These are phyloP conservation scores for Neolentinus lepideus DNA, from an alignment of 1,284 basidiomycete genomes.

Conservation along the genomic window DNA sequence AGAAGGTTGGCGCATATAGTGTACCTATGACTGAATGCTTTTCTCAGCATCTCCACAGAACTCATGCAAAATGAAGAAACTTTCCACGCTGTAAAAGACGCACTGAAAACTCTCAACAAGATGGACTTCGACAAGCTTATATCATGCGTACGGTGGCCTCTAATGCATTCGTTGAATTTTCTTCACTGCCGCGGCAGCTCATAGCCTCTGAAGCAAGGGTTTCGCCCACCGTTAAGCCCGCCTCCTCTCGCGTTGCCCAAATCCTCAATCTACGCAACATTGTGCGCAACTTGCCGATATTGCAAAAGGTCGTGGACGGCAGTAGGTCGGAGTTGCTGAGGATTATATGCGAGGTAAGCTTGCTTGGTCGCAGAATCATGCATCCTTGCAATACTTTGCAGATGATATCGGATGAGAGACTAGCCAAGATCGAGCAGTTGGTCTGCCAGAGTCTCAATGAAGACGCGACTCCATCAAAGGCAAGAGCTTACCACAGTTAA, in stretches of 20 bases:
- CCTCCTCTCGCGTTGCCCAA: slow-evolving; percentile 64
- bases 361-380: not conserved
- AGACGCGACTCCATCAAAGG: slow-evolving; percentile 53
- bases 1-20: slow-evolving; percentile 43
- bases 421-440: slow-evolving; percentile 52
- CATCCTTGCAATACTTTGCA: not conserved
- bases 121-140: slow-evolving; percentile 88
- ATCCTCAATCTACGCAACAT: slow-evolving; percentile 71
- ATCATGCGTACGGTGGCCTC: slow-evolving; percentile 42
- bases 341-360: slow-evolving; percentile 51
- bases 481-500: slow-evolving; percentile 18
- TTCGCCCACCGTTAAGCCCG: slow-evolving; percentile 48
- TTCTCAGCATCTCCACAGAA: slow-evolving; percentile 41
- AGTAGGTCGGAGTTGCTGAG: slow-evolving; percentile 53
- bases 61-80: slow-evolving; percentile 69
- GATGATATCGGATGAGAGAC: slow-evolving; percentile 68
- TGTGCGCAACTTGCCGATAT: slow-evolving; percentile 54
- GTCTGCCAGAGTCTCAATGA: slow-evolving; percentile 69
- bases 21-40: slow-evolving; percentile 2
- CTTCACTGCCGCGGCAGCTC: slow-evolving; percentile 33
- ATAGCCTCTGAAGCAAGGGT: slow-evolving; percentile 51
- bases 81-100: slow-evolving; percentile 63
- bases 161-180: not conserved
- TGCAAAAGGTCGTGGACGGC: slow-evolving; percentile 55
- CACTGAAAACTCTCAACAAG: slow-evolving; percentile 65